Base-by-base conservation (phyloP, 73 alveolate species). In the Halteria grandinella region DNA sequence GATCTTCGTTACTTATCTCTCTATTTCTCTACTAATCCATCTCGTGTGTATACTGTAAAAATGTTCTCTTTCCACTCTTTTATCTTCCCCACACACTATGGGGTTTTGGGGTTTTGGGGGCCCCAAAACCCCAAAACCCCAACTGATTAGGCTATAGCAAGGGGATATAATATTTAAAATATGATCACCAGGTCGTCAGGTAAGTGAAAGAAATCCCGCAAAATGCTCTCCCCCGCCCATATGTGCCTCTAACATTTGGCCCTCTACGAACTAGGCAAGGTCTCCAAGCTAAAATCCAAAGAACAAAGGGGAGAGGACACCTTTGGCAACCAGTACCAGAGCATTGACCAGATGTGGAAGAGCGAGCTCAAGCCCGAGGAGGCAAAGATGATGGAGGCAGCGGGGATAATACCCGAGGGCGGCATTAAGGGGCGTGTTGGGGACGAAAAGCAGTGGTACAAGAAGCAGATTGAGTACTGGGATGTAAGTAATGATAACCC, bases 321-420 rank as follows among this genome's bases (percentile, higher is more conserved):
- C 20, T 58, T 23, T 39, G 92, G 92, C 17, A 55, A 51, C 21
- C 21, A 32, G 24, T 82, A 75, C 28, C 0, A 24, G 25, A 23
- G 59, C 32, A 36, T 73, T 10, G 80, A 82, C 8, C 87, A 85
- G 37, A 80, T 86, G 86, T 86, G 90, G 90, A 29, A 75, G 58
- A 57, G 70, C 69, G 87, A 85, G 50, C 25, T 85, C n/a, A 20
- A 36, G 12, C 62, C 37, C 1, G 33, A 5, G 27, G 73, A 44
- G 18, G 71, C 31, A 43, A 47, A 78, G 40, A 28, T 44, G 25
- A 66, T 45, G 29, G 51, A 29, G 6, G 66, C n/a, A n/a, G n/a
- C n/a, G n/a, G n/a, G n/a, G n/a, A n/a, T n/a, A n/a, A n/a, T n/a
- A n/a, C n/a, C n/a, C n/a, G n/a, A n/a, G n/a, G n/a, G n/a, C n/a